Evolutionary conservation across 768 basidiomycete species (phyloP).

Genomic region (Podaxis sp.): DNA sequence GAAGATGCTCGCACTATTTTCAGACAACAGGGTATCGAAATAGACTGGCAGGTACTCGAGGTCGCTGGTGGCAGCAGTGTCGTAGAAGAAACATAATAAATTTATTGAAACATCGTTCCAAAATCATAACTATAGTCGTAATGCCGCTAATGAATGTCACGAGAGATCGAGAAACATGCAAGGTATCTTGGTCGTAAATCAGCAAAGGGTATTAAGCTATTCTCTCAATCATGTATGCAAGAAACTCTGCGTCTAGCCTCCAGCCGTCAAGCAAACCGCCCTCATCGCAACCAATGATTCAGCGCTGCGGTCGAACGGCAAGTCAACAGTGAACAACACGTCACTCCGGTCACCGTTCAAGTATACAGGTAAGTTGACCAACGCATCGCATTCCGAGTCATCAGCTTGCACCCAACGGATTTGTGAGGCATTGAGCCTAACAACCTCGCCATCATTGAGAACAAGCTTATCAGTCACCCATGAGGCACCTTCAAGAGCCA

Average conservation of each 20-base stretch:
- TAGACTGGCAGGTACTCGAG: conserved; percentile 87
- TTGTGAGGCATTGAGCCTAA: conserved; percentile 77
- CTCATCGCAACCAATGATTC: conserved; percentile 78
- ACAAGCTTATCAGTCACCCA: conserved; percentile 68
- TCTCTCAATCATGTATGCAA: neutral
- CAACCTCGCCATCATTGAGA: conserved; percentile 85
- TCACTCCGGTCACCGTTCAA: conserved; percentile 88
- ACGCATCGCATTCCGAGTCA: conserved; percentile 32
- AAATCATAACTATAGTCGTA: neutral
- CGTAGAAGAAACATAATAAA: conserved; percentile 18
- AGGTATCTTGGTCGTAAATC: conserved; percentile 6
- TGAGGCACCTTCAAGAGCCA: conserved; percentile 83
- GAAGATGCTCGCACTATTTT: conserved; percentile 79
- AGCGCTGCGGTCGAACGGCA: conserved; percentile 71
- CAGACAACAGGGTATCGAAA: conserved; percentile 64
- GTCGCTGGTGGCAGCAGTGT: conserved; percentile 49
- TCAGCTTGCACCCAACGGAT: conserved; percentile 79
- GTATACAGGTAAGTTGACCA: conserved; percentile 88
- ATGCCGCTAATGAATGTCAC: neutral
- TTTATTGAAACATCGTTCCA: conserved; percentile 4
- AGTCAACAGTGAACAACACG: conserved; percentile 85
- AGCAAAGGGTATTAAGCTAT: conserved; percentile 2
- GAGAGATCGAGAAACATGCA: neutral
- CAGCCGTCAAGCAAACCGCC: conserved; percentile 88
- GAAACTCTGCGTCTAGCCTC: conserved; percentile 41